A percentile compares a stretch with the other conserved stretches of the same genome.
Evolutionary conservation across 2,329 filamentous ascomycete species (phyloP).

Genomic region (Ophiostoma populinum): DNA sequence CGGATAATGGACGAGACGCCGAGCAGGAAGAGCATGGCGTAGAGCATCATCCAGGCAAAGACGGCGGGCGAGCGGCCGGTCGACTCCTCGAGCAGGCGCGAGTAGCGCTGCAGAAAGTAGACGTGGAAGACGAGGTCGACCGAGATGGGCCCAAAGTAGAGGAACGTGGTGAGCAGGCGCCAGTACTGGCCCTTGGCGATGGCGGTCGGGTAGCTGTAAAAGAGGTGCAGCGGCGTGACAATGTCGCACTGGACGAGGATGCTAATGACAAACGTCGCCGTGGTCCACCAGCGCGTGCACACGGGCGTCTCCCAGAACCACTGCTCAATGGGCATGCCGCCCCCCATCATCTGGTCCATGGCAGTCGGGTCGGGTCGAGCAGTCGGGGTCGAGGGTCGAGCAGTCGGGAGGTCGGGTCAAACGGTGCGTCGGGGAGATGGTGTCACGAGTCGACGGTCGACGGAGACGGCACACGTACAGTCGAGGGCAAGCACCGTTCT

Average conservation of each 20-base stretch:
- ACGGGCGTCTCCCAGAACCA: slow-evolving; percentile 99
- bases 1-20: slow-evolving; percentile 71
- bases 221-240: slow-evolving; percentile 83
- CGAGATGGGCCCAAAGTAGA: slow-evolving; percentile 90
- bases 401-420: no score
- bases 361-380: slow-evolving; percentile 1
- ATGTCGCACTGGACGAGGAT: slow-evolving; percentile 86
- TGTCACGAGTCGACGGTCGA: no score
- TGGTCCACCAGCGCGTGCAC: slow-evolving; percentile 94
- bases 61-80: slow-evolving; percentile 82
- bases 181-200: slow-evolving; percentile 94
- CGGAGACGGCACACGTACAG: no score
- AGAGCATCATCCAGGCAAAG: slow-evolving; percentile 87
- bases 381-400: no score
- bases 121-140: slow-evolving; percentile 94
- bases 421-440: no score
- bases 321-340: slow-evolving; percentile 61
- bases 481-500: no score
- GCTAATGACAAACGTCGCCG: slow-evolving; percentile 73
- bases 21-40: slow-evolving; percentile 65
- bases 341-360: slow-evolving; percentile 41
- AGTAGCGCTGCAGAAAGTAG: slow-evolving; percentile 95
- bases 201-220: slow-evolving; percentile 87
- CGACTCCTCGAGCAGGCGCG: slow-evolving; percentile 83
- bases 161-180: slow-evolving; percentile 88